Evolutionary conservation across 2,329 filamentous ascomycete species (phyloP).

Genomic region (Cercospora sp.): DNA sequence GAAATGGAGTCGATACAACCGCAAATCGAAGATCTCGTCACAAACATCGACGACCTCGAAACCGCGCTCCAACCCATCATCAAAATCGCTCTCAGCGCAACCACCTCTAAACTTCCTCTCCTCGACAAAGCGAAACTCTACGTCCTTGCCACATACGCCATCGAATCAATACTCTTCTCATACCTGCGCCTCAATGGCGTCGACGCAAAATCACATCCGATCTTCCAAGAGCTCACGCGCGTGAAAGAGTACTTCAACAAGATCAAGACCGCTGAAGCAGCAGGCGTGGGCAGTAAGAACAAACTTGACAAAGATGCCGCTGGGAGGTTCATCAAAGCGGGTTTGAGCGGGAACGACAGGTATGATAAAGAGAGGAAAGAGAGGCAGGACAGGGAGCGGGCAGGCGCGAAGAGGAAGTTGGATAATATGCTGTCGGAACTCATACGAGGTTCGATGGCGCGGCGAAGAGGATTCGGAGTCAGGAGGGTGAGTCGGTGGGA

Average conservation of each 20-base stretch:
- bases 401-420: slow-evolving; percentile 41
- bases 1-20: slow-evolving; percentile 62
- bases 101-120: slow-evolving; percentile 78
- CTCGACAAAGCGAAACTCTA: slow-evolving; percentile 94
- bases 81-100: slow-evolving; percentile 62
- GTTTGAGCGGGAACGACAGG: slow-evolving; percentile 59
- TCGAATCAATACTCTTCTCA: slow-evolving; percentile 87
- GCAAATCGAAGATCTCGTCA: slow-evolving; percentile 68
- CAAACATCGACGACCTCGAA: slow-evolving; percentile 75
- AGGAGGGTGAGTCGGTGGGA: slow-evolving; percentile 24
- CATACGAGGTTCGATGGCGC: slow-evolving; percentile 39
- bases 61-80: slow-evolving; percentile 73
- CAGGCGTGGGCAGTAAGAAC: slow-evolving; percentile 48
- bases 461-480: slow-evolving; percentile 38
- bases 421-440: slow-evolving; percentile 38
- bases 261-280: slow-evolving; percentile 70
- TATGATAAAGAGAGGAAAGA: slow-evolving; percentile 46
- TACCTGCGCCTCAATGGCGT: slow-evolving; percentile 76
- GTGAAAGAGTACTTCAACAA: slow-evolving; percentile 92
- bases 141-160: slow-evolving; percentile 80
- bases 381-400: slow-evolving; percentile 40
- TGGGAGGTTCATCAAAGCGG: slow-evolving; percentile 77
- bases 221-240: slow-evolving; percentile 82
- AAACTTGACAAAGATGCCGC: slow-evolving; percentile 74
- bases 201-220: slow-evolving; percentile 78